Evolutionary conservation across 192 early-diverging fungal genomes (phyloP), one percentile per base, ranked within the genome.

Genomic region (Tieghemiomyces parasiticus): DNA sequence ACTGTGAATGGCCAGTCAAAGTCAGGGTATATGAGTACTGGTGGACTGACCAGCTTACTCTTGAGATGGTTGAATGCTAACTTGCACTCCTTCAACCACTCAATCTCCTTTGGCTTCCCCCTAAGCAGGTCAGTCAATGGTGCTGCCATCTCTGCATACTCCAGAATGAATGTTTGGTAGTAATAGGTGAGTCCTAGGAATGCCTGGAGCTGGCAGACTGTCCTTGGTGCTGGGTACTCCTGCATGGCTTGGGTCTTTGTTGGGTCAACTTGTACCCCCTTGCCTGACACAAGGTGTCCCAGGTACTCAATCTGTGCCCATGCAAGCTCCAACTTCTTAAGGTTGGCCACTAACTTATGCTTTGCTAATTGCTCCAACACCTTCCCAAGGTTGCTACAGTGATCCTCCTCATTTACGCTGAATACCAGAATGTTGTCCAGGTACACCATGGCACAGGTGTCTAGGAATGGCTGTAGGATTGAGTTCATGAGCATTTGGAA

Each of bases 401-500:
- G 64, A 31, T 68, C 28, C 2, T 52, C 54, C 25, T 50, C 28
- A 0, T 29, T 42, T 46, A 60, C 35, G 10, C 51, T 61, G 34
- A 58, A 72, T 0, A 74, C 50, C 28, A 78, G n/a, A 16, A 78
- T 68, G 38, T 68, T 64, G 29, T 73, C 71, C 3, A 78, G 42
- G 46, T 74, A 79, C 0, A 68, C 58, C 29, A 65, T 61, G 46
- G 61, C 66, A n/a, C 58, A 58, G 0, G 59, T 8, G 42, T 76
- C 67, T 0, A 76, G 33, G n/a, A 66, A 28, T 1, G 73, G 71
- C 0, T 51, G 13, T 33, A 85, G 61, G 1, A 71, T 38, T n/a
- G 74, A 61, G 52, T 80, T 75, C 16, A 81, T 76, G 1, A 75
- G 46, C 0, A 58, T 55, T 60, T 77, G 72, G 65, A 88, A 86